Percentiles rank a stretch among this genome's conserved stretches.
Conservation (phyloP, 495 filamentous ascomycete genomes). For the Rhypophila decipiens region DNA sequence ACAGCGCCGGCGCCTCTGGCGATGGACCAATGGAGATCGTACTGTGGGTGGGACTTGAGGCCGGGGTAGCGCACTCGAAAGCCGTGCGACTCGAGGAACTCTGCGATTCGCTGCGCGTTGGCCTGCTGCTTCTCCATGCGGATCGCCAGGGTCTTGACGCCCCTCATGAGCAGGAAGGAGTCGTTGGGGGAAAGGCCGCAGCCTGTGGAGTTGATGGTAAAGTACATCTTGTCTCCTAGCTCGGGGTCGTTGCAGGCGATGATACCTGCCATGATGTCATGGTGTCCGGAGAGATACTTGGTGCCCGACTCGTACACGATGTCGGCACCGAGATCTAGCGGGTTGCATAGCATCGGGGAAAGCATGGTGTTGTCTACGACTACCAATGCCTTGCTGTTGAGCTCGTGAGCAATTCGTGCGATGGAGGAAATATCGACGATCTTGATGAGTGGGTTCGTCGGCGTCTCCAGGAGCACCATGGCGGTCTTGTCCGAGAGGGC, state of each 20-base stretch:
- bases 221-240: constrained; percentile 85
- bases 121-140: constrained; percentile 97
- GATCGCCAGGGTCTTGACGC: constrained; percentile 91
- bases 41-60: constrained; percentile 88
- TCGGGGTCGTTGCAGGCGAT: constrained; percentile 77
- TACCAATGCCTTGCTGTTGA: constrained; percentile 75
- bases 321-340: constrained; percentile 88
- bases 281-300: constrained; percentile 95
- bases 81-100: constrained; percentile 84
- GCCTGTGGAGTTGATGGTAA: constrained; percentile 91
- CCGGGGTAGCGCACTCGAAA: constrained; percentile 95
- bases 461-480: constrained; percentile 94
- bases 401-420: constrained; percentile 64
- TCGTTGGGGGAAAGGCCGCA: constrained; percentile 93
- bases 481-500: constrained; percentile 72
- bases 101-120: constrained; percentile 83
- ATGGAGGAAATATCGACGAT: constrained; percentile 86
- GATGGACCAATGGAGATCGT: constrained; percentile 91
- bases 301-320: constrained; percentile 97
- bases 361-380: constrained; percentile 98
- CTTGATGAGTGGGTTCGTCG: constrained; percentile 97
- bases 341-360: constrained; percentile 84
- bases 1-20: constrained; percentile 91
- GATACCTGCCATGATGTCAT: constrained; percentile 98
- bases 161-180: constrained; percentile 89